Evolutionary conservation across 1,284 basidiomycete genomes (phyloP).

Genomic region (Sutorius eximius): DNA sequence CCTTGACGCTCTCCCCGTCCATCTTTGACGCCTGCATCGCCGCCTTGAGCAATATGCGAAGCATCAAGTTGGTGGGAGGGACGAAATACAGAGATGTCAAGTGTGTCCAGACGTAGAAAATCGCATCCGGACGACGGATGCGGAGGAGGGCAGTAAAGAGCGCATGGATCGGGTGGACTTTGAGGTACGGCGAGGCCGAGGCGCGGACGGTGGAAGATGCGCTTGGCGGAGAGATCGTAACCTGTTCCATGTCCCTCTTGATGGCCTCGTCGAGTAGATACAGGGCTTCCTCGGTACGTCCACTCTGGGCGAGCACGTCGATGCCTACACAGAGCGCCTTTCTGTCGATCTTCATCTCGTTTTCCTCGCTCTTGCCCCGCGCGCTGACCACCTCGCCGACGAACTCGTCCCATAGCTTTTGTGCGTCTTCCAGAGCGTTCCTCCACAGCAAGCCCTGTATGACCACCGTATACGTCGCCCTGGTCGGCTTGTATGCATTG

Average conservation of each 20-base stretch:
- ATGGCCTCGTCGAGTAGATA: constrained; percentile 45
- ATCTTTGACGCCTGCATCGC: constrained; percentile 52
- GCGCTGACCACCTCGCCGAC: constrained; percentile 20
- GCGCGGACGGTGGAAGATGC: neutral
- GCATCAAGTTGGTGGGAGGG: constrained; percentile 51
- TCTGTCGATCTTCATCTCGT: constrained; percentile 41
- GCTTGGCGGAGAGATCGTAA: neutral
- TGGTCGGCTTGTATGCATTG: constrained; percentile 38
- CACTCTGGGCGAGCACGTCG: constrained; percentile 47
- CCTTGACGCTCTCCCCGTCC: constrained; percentile 48
- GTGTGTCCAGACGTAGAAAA: constrained; percentile 63
- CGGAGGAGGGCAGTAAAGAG: constrained; percentile 48
- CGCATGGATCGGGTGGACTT: constrained; percentile 46
- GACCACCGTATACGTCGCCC: constrained; percentile 48
- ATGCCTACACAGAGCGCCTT: constrained; percentile 51
- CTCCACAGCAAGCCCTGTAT: constrained; percentile 51
- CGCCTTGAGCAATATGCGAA: constrained; percentile 60
- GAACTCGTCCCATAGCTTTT: constrained; percentile 47
- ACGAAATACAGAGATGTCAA: constrained; percentile 55
- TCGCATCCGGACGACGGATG: constrained; percentile 53
- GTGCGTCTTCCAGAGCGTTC: constrained; percentile 37
- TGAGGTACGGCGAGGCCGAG: constrained; percentile 18
- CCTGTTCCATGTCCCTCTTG: constrained; percentile 17
- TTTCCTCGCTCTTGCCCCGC: constrained; percentile 24
- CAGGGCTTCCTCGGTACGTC: constrained; percentile 49